Evolutionary conservation across 192 early-diverging fungal genomes (phyloP).

Genomic region (Phlyctochytrium arcticum): DNA sequence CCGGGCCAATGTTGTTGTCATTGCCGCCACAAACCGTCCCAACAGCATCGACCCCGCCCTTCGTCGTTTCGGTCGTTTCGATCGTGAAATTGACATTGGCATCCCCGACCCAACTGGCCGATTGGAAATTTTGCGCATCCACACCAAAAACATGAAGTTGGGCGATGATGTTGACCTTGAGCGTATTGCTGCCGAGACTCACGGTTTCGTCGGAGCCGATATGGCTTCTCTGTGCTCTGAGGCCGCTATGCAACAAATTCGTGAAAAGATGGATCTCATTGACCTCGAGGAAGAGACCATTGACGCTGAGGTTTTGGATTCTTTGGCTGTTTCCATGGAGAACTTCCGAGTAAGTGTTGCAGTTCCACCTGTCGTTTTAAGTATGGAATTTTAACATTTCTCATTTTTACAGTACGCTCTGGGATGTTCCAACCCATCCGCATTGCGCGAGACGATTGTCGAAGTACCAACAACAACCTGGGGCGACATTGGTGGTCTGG

Average conservation of each 20-base stretch:
- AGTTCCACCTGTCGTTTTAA: background rate
- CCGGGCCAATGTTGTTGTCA: conserved; percentile 96
- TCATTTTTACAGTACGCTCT: conserved; percentile 69
- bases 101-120: conserved; percentile 98
- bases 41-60: conserved; percentile 98
- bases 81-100: conserved; percentile 98
- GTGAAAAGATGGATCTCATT: conserved; percentile 98
- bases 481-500: conserved; percentile 96
- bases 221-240: conserved; percentile 96
- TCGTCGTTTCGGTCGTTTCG: conserved; percentile 98
- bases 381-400: background rate
- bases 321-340: conserved; percentile 93
- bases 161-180: conserved; percentile 96
- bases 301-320: conserved; percentile 94
- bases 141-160: conserved; percentile 99
- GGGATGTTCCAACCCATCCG: conserved; percentile 91
- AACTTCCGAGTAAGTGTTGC: conserved; percentile 77
- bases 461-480: conserved; percentile 93
- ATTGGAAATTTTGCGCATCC: conserved; percentile 97
- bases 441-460: conserved; percentile 97
- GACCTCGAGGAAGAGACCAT: conserved; percentile 98
- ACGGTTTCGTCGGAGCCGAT: conserved; percentile 97
- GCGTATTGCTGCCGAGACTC: conserved; percentile 94
- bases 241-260: conserved; percentile 99
- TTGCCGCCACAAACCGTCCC: conserved; percentile 98